These are phyloP conservation scores for Periconia sp. DNA, from an alignment of 2,329 filamentous ascomycete genomes.

Conservation along the genomic window DNA sequence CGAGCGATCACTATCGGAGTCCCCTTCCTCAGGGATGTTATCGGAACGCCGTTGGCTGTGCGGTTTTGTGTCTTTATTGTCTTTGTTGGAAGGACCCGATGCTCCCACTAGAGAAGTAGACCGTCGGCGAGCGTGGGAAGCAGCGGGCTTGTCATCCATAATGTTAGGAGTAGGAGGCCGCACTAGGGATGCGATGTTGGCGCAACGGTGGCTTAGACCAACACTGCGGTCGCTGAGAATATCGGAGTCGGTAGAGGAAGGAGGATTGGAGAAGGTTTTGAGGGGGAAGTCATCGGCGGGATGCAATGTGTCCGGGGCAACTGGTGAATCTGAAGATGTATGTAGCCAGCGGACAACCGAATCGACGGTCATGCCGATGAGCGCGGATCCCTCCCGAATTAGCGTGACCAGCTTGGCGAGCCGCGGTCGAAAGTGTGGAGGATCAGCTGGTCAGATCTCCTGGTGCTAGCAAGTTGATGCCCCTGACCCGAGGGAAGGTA, in stretches of 20 bases:
- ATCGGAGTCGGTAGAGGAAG: slow-evolving; percentile 32
- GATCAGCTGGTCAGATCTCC: slow-evolving; percentile 10
- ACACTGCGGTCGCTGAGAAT: slow-evolving; percentile 20
- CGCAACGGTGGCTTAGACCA: slow-evolving; percentile 14
- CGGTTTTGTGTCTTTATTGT: slow-evolving; percentile 24
- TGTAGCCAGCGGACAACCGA: slow-evolving; percentile 37
- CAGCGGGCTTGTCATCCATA: slow-evolving; percentile 28
- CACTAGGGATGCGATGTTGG: slow-evolving; percentile 29
- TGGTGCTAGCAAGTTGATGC: background rate
- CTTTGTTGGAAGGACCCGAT: slow-evolving; percentile 16
- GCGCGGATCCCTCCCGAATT: background rate
- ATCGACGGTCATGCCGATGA: slow-evolving; percentile 18
- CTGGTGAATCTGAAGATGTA: slow-evolving; percentile 25
- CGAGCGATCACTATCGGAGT: slow-evolving; percentile 29
- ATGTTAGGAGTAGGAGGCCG: slow-evolving; percentile 36
- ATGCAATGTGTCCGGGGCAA: slow-evolving; percentile 28
- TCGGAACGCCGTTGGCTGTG: slow-evolving; percentile 31
- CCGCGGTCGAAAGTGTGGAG: background rate
- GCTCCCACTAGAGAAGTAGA: slow-evolving; percentile 32
- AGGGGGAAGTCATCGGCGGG: slow-evolving; percentile 42
- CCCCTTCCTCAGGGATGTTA: slow-evolving; percentile 37
- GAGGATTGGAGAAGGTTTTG: slow-evolving; percentile 36
- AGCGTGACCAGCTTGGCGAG: slow-evolving; percentile 8
- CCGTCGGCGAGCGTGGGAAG: slow-evolving; percentile 31
- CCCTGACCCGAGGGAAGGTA: background rate